A percentile compares a stretch with the other conserved stretches of the same genome.
phyloP scores from a whole-genome alignment of 257 asterid genomes.

The Plantago major region DNA sequence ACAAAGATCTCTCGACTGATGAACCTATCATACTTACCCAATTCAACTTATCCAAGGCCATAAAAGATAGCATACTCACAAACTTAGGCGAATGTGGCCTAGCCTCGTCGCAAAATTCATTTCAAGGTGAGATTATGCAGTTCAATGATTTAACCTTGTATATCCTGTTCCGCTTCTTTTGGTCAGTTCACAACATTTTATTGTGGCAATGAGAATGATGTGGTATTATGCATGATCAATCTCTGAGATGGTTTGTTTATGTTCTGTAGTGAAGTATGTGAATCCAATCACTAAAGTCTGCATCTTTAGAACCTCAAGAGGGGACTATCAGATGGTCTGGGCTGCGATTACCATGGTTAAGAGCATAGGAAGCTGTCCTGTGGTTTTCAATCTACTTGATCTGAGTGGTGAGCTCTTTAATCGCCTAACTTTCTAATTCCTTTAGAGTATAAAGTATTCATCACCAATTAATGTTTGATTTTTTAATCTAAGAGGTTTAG shows the following conservation, averaged over 20 bases:
- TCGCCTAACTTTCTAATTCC: not conserved
- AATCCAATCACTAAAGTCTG: slow-evolving; percentile 78
- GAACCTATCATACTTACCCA: slow-evolving; percentile 79
- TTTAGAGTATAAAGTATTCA: too few species aligned
- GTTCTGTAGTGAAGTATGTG: slow-evolving; percentile 72
- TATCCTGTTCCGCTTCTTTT: not conserved
- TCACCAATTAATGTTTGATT: too few species aligned
- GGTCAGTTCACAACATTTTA: too few species aligned
- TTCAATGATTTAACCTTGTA: not conserved
- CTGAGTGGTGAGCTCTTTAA: slow-evolving; percentile 53
- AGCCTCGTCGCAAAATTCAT: slow-evolving; percentile 63
- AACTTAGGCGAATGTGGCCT: slow-evolving; percentile 92
- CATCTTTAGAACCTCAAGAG: slow-evolving; percentile 73
- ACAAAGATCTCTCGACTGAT: slow-evolving; percentile 42
- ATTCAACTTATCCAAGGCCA: slow-evolving; percentile 51
- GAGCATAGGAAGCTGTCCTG: slow-evolving; percentile 72
- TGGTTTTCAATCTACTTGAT: slow-evolving; percentile 72
- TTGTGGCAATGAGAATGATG: too few species aligned
- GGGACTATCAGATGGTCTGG: slow-evolving; percentile 68
- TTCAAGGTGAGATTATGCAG: slow-evolving; percentile 49
- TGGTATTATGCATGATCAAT: not conserved
- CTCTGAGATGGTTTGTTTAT: not conserved
- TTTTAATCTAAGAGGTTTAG: too few species aligned
- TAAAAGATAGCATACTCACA: slow-evolving; percentile 62
- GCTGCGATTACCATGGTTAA: slow-evolving; percentile 72